A percentile compares a stretch with the other conserved stretches of the same genome.
Evolutionary conservation across 2,329 filamentous ascomycete genomes (phyloP).

Genomic region (Talaromyces sp.): DNA sequence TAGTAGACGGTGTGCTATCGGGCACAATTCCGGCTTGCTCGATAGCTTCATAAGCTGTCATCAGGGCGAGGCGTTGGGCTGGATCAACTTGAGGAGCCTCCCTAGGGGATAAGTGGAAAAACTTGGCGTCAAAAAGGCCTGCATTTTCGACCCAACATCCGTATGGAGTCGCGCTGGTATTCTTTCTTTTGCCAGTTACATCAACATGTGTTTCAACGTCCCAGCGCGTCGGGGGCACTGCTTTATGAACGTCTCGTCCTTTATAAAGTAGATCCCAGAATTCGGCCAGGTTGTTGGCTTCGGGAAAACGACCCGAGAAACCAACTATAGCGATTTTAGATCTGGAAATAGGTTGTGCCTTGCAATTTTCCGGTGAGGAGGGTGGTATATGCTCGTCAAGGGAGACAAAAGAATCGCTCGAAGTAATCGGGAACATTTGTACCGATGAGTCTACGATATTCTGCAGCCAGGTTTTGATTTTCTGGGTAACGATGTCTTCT

Average conservation of each 20-base stretch:
- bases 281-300: conserved; percentile 33
- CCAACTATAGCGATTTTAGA: neutral
- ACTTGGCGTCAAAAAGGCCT: conserved; percentile 28
- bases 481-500: neutral
- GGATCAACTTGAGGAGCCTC: conserved; percentile 73
- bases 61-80: conserved; percentile 67
- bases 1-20: conserved; percentile 60
- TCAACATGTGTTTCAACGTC: conserved; percentile 59
- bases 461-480: neutral
- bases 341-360: neutral
- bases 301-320: neutral
- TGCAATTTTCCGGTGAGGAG: neutral
- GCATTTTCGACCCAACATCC: conserved; percentile 32
- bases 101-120: conserved; percentile 55
- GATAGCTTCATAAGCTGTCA: conserved; percentile 69
- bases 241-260: conserved; percentile 25
- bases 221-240: conserved; percentile 61
- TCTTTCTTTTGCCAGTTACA: conserved; percentile 49
- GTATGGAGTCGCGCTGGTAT: conserved; percentile 23
- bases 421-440: neutral
- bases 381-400: neutral
- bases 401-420: neutral
- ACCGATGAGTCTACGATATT: neutral
- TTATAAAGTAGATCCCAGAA: conserved; percentile 31
- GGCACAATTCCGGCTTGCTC: conserved; percentile 72